Base-by-base conservation (phyloP, 345 rosid species). In the Mercurialis annua region DNA sequence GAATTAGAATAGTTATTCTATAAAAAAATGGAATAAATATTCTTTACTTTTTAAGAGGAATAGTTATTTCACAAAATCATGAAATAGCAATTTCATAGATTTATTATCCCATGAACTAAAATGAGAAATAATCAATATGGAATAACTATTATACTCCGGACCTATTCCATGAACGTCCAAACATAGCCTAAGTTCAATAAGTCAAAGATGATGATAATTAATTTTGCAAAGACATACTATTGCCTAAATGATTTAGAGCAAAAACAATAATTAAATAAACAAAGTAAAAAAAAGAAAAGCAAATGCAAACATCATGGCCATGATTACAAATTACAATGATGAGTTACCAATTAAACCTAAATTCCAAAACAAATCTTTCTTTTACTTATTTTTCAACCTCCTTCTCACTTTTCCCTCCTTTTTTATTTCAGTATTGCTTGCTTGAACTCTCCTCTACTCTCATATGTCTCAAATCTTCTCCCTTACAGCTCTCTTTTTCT, bases 291-390 rank as follows among this genome's bases (percentile, higher is more conserved):
- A 47, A 36, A 23, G 21, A 18, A 56, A 67, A 61, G 43, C 50
- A 58, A 42, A 56, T 57, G 73, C 46, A 47, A 9, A 58, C 59
- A 70, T 52, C 69, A 70, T 21, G 44, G 38, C 8, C 69, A 84
- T 84, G 77, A 79, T 84, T 81, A 71, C 85, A 60, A 72, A 79
- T 84, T 81, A 71, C 85, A 60, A 72, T 68, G 71, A 72, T 64
- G 75, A 76, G 80, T 76, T 62, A 69, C 78, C 71, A 44, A n/a
- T n/a, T n/a, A n/a, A 76, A 67, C 71, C 71, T 65, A 79, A 72
- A 74, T 62, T 58, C 59, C 78, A 55, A 61, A 67, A 50, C 62
- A 65, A 33, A 65, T 73, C 67, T 75, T 71, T 58, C 70, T 26
- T 58, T 74, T 57, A 12, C 69, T 59, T 54, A 58, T 52, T 73